These are phyloP conservation scores for Pouteria campechiana DNA, from an alignment of 179 eudicot genomes.

Conservation along the genomic window DNA sequence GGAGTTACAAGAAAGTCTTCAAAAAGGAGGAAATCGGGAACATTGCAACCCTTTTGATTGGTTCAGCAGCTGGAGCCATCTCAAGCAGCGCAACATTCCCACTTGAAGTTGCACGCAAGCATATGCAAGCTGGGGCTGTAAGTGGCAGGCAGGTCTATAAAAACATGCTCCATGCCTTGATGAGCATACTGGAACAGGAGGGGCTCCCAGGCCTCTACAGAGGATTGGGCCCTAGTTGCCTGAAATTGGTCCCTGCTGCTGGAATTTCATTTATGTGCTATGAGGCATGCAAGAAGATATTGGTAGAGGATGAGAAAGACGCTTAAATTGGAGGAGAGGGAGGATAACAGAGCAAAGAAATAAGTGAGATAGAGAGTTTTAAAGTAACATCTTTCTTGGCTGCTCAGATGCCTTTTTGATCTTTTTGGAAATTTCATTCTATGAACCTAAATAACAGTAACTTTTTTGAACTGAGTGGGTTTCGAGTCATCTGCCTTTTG, in stretches of 20 bases:
- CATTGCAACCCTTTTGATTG: slow-evolving; percentile 59
- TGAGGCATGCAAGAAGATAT: slow-evolving; percentile 80
- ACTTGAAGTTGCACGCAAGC: slow-evolving; percentile 80
- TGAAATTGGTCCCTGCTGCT: slow-evolving; percentile 80
- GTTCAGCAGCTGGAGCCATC: slow-evolving; percentile 83
- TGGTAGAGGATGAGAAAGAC: slow-evolving; percentile 59
- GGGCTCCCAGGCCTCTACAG: slow-evolving; percentile 59
- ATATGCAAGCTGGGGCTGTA: slow-evolving; percentile 83
- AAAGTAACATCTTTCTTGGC: background rate
- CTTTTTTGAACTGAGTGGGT: no score
- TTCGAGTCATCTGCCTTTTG: no score
- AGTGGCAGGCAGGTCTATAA: slow-evolving; percentile 59
- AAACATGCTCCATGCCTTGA: slow-evolving; percentile 65
- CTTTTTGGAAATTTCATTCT: background rate
- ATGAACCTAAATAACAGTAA: background rate
- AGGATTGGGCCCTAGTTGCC: slow-evolving; percentile 81
- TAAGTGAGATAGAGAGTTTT: no score
- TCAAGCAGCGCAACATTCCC: slow-evolving; percentile 81
- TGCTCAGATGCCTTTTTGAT: no score
- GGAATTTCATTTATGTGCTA: slow-evolving; percentile 94
- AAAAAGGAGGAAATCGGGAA: slow-evolving; percentile 60
- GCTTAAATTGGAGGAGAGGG: slow-evolving; percentile 13
- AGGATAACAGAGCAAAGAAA: no score
- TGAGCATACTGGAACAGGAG: slow-evolving; percentile 55
- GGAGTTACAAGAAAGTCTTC: slow-evolving; percentile 37